Conservation (phyloP, 768 basidiomycete genomes). For the Pulveroboletus sp. region DNA sequence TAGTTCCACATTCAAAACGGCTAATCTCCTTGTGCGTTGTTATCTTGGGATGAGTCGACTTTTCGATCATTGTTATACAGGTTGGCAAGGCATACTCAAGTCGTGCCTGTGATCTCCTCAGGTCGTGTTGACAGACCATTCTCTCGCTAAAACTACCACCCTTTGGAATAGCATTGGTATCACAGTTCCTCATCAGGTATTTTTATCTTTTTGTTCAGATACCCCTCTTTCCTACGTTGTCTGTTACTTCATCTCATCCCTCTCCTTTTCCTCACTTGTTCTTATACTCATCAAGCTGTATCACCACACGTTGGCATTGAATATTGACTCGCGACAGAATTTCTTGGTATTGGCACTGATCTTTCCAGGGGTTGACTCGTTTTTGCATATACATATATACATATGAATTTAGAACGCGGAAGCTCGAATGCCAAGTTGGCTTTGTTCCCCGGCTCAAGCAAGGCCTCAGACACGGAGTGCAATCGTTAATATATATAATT, state of each 20-base stretch:
- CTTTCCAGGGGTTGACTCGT: not conserved
- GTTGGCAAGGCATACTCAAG: slow-evolving; percentile 55
- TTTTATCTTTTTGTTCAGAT: slow-evolving; percentile 14
- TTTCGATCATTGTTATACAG: slow-evolving; percentile 26
- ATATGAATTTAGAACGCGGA: not conserved
- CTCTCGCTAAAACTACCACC: not conserved
- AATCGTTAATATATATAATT: too few relatives aligned
- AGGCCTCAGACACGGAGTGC: too few relatives aligned
- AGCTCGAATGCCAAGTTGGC: too few relatives aligned
- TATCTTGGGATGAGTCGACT: slow-evolving; percentile 12
- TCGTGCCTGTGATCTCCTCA: slow-evolving; percentile 55
- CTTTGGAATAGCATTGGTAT: not conserved
- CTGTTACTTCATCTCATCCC: not conserved
- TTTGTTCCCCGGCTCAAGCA: too few relatives aligned
- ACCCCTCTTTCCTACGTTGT: slow-evolving; percentile 9
- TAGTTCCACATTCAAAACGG: slow-evolving; percentile 78
- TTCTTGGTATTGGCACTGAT: slow-evolving; percentile 4
- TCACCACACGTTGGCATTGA: slow-evolving; percentile 4
- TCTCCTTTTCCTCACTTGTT: not conserved
- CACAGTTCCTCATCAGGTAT: not conserved
- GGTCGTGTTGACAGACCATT: slow-evolving; percentile 44
- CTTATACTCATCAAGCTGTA: not conserved
- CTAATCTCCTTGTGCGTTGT: slow-evolving; percentile 61
- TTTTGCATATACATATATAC: not conserved
- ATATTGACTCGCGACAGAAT: slow-evolving; percentile 4